These are phyloP conservation scores for Amphibolis antarctica DNA, from an alignment of 106 monocot species.

Conservation along the genomic window DNA sequence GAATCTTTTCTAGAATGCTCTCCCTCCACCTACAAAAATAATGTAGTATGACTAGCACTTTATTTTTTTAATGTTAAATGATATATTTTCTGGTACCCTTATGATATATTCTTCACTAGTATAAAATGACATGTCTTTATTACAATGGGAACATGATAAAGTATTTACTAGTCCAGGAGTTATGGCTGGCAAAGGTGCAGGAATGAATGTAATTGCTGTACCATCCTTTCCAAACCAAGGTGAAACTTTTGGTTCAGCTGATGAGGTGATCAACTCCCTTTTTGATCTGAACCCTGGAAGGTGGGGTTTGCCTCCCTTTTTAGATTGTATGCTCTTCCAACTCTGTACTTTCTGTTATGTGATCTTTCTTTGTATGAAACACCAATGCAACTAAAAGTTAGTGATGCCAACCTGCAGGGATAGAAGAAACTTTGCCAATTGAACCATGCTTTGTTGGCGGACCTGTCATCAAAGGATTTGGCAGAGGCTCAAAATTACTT, in stretches of 20 bases:
- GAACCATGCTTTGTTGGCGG: slow-evolving; percentile 91
- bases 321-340: slow-evolving; percentile 56
- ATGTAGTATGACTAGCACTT: no score
- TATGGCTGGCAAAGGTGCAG: not conserved
- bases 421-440: slow-evolving; percentile 77
- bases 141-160: no score
- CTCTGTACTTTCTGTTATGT: not conserved
- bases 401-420: slow-evolving; percentile 39
- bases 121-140: no score
- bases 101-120: no score
- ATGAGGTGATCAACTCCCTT: slow-evolving; percentile 92
- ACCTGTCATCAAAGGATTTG: slow-evolving; percentile 96
- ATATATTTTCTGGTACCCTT: no score
- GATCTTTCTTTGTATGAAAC: no score
- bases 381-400: not conserved
- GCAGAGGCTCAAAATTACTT: slow-evolving; percentile 86
- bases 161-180: not conserved
- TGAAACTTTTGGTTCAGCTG: slow-evolving; percentile 41
- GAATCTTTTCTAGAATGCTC: no score
- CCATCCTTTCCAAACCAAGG: slow-evolving; percentile 45
- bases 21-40: no score
- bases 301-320: slow-evolving; percentile 86
- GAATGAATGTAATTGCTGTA: slow-evolving; percentile 1
- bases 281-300: slow-evolving; percentile 82
- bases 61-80: no score